phyloP scores from a whole-genome alignment of 129 eudicot species.

The Pittosporum tobira region DNA sequence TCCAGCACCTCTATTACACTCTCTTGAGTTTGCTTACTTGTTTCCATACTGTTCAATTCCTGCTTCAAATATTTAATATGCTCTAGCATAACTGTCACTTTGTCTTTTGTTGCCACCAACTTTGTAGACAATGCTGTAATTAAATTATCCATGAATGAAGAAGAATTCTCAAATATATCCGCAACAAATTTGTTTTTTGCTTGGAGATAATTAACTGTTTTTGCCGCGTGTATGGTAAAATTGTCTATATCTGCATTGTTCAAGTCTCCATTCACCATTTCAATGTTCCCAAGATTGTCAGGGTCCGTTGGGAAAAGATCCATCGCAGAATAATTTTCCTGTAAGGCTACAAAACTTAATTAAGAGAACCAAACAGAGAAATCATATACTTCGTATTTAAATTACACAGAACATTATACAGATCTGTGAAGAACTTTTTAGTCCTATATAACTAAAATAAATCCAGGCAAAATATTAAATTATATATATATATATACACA shows the following conservation, averaged over 20 bases:
- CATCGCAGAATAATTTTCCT: conserved; percentile 47
- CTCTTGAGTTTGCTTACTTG: conserved; percentile 31
- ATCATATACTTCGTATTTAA: neutral
- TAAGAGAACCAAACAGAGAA: conserved; percentile 3
- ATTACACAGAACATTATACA: neutral
- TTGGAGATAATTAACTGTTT: conserved; percentile 40
- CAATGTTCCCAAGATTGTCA: conserved; percentile 25
- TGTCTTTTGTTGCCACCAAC: conserved; percentile 31
- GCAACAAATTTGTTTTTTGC: conserved; percentile 41
- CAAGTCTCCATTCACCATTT: conserved; percentile 24
- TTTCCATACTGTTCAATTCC: conserved; percentile 33
- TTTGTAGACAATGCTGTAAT: conserved; percentile 40
- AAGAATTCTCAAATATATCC: conserved; percentile 39
- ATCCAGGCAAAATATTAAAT: too few relatives aligned
- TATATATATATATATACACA: neutral
- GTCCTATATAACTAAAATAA: too few relatives aligned
- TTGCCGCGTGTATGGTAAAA: conserved; percentile 32
- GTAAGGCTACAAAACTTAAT: conserved; percentile 19
- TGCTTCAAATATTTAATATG: conserved; percentile 36
- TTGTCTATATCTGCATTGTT: conserved; percentile 47
- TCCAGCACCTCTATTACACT: conserved; percentile 32
- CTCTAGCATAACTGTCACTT: conserved; percentile 25
- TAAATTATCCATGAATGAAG: conserved; percentile 44
- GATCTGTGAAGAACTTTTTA: neutral
- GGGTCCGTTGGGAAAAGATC: conserved; percentile 24